Base-by-base conservation (phyloP, 345 rosid genomes). In the Aquilaria malaccensis region DNA sequence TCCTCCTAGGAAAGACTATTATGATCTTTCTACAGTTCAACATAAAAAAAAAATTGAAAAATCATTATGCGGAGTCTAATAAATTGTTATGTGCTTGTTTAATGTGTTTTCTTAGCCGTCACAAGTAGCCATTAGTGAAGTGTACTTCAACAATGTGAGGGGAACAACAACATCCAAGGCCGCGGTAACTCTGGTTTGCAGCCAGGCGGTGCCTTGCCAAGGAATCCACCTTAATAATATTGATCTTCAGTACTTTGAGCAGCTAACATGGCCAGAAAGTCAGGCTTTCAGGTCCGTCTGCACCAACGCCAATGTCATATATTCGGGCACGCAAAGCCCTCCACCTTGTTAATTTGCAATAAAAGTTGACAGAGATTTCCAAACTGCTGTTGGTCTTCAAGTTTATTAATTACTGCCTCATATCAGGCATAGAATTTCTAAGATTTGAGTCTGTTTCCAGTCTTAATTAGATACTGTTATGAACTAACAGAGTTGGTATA, bases 171-270 rank as follows among this genome's bases (percentile, higher is more conserved):
- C 43, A 1, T 63, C 87, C 0, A 54, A 70, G 13, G 76, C 65
- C 0, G 85, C 75, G 3, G 79, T 82, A 3, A 56, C 73, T 55
- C 32, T 85, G 4, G 49, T 37, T 11, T 82, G 91, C 77, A 85
- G 87, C 78, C 57, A 64, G 53, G 29, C 7, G 6, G 14, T 30
- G 33, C 85, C 87, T 2, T 85, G 91, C 58, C 55, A 71, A 59
- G 57, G 68, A 14, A 33, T 85, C 32, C 68, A 46, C 3, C 22
- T 85, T 22, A 13, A 52, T 11, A 63, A 76, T 72, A 70, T 85
- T 32, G 60, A 82, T 57, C 60, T 82, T 57, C 45, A 49, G n/a
- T 80, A 74, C 61, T 48, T 14, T 7, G 76, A 77, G n/a, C 11
- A 10, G 2, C 50, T 22, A 22, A 22, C 22, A 22, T 22, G 47